Evolutionary conservation across 1,284 basidiomycete species (phyloP), one percentile per base, ranked within the genome.

Genomic region (Exobasidium rhododendri): DNA sequence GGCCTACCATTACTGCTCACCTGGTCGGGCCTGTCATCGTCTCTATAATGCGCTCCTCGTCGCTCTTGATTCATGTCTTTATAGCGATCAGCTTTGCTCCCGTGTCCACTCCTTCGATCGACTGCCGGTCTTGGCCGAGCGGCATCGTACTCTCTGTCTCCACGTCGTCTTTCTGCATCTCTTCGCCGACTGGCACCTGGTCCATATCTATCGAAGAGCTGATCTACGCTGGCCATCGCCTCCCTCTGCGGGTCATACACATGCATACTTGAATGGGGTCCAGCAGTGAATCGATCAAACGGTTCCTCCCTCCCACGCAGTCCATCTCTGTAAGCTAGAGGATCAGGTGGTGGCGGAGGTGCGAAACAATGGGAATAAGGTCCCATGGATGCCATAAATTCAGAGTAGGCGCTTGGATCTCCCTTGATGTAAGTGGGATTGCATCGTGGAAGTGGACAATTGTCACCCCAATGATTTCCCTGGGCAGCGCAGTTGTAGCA

Each of bases 401-500:
- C 79, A 66, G 89, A 86, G 79, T 94, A 94, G 1, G 91, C 90
- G 2, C 89, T 90, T 14, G 84, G 83, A 67, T 88, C 77, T 40
- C 64, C 86, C 43, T 80, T 77, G 0, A 86, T 84, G 43, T 82
- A 75, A 63, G 85, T 85, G 28, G 80, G 78, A 13, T 82, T 82
- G 64, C 83, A 85, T 1, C 84, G 81, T 1, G 83, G 75, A 43
- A 84, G 83, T 29, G 84, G 80, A 69, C 92, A 94, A 77, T 94
- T 92, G 76, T 94, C 92, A 49, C 92, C 92, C 77, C 90, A 86
- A 80, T 96, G 92, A 32, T 70, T 70, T 3, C 89, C 91, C 55
- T 81, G 80, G 32, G 81, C 80, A 28, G 89, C 91, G 73, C 92
- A 96, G 74, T 92, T 92, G 81, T 93, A 93, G 80, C 92, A 96